Evolutionary conservation across 176 grass and related monocot genomes (phyloP), one percentile per base, ranked within the genome.

Genomic region (Aegilops speltoides): DNA sequence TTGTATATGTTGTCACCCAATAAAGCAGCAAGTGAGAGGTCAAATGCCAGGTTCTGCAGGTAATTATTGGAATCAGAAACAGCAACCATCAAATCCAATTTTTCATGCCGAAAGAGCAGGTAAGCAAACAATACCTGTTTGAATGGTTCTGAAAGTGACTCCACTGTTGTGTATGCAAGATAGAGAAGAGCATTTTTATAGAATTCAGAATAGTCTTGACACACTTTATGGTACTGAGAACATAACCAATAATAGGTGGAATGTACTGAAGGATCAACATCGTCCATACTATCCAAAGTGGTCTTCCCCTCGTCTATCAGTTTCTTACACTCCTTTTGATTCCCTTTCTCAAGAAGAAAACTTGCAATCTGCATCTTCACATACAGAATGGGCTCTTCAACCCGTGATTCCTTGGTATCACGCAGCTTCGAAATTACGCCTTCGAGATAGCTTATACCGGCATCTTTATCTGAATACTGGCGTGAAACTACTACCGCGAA

Each of bases 1-100:
- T 94, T 97, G 81, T 97, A 97, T 69, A 97, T 91, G 56, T 94
- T 97, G 65, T 94, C 92, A 34, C 95, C 95, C 81, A 97, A 79
- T 84, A 97, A 89, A 68, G 92, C 92, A 32, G 95, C 88, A 86
- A 97, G 92, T 36, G 92, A 94, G 40, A 94, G 88, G 64, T 94
- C 95, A 84, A 97, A 94, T 38, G 90, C 95, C 88, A 97, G 79
- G 75, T 91, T 78, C 95, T 97, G 95, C 46, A 64, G 40, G 10
- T 66, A 54, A 6, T n/a, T 26, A 57, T 15, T 20, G 3, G 5
- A 52, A 86, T 82, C 71, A 90, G 38, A 86, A 90, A 77, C 2
- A 10, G 71, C 33, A 82, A 62, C 7, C 46, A 23, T 28, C 20
- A 80, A 80, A 75, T 48, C 22, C 69, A 86, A 52, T 3, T 78